Percentiles rank a stretch among this genome's conserved stretches.
Evolutionary conservation across 495 filamentous ascomycete genomes (phyloP).

Genomic region (Podospora conica): DNA sequence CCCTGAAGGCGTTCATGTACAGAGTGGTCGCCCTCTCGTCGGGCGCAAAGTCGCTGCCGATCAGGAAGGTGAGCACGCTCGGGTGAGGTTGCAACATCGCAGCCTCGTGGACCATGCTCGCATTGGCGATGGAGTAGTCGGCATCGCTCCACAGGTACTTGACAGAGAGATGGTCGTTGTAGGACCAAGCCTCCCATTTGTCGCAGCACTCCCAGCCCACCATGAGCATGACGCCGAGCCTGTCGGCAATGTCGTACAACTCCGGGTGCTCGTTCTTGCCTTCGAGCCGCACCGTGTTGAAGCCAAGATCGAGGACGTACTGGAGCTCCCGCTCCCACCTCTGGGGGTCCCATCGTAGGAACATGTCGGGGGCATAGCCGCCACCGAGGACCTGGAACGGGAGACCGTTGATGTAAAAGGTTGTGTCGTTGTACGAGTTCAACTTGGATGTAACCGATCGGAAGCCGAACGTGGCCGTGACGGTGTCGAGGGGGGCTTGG

Average conservation of each 20-base stretch:
- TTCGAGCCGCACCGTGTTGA: slow-evolving; percentile 59
- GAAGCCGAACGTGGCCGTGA: slow-evolving; percentile 45
- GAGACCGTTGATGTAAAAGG: slow-evolving; percentile 50
- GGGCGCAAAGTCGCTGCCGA: slow-evolving; percentile 60
- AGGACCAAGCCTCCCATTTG: slow-evolving; percentile 62
- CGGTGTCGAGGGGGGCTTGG: slow-evolving; percentile 40
- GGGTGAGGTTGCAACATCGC: slow-evolving; percentile 55
- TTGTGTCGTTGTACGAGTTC: slow-evolving; percentile 48
- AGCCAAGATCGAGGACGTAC: slow-evolving; percentile 52
- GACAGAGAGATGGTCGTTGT: slow-evolving; percentile 49
- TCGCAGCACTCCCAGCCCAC: slow-evolving; percentile 65
- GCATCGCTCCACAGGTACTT: slow-evolving; percentile 38
- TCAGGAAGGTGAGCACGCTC: slow-evolving; percentile 49
- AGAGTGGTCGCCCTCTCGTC: slow-evolving; percentile 48
- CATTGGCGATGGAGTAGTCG: slow-evolving; percentile 51
- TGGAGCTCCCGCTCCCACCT: slow-evolving; percentile 42
- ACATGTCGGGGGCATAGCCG: slow-evolving; percentile 57
- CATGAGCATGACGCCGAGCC: slow-evolving; percentile 56
- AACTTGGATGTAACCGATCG: slow-evolving; percentile 47
- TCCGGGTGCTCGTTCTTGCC: slow-evolving; percentile 60
- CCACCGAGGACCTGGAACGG: slow-evolving; percentile 56
- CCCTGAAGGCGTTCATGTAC: slow-evolving; percentile 44
- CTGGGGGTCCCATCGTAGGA: slow-evolving; percentile 47
- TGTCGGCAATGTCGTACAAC: slow-evolving; percentile 52
- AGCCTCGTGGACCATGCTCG: slow-evolving; percentile 54